A percentile compares a stretch with the other conserved stretches of the same genome.
phyloP scores from a whole-genome alignment of 805 yeast genomes.

The Saccharomyces mikatae region DNA sequence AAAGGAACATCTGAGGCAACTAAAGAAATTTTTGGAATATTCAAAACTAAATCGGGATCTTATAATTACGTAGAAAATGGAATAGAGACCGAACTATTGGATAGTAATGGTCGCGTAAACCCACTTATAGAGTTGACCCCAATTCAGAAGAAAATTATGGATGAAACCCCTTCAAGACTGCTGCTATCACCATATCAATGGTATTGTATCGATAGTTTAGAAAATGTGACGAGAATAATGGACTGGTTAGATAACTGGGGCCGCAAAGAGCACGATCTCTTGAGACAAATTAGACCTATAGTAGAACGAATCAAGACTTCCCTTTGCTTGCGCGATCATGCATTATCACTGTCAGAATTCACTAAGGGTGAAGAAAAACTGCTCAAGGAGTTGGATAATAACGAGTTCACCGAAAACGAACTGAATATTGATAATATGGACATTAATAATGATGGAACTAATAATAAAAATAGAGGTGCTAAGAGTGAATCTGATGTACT shows the following conservation, averaged over 20 bases:
- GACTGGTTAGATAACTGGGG: constrained; percentile 75
- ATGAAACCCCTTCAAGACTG: constrained; percentile 55
- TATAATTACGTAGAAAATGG: constrained; percentile 11
- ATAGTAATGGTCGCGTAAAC: constrained; percentile 11
- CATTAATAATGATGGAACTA: not conserved
- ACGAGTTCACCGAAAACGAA: constrained; percentile 31
- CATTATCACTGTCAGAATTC: constrained; percentile 38
- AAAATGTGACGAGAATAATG: constrained; percentile 48
- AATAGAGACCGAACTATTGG: constrained; percentile 10
- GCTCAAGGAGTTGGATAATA: constrained; percentile 34
- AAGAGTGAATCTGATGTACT: constrained; percentile 2
- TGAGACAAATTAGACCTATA: constrained; percentile 45
- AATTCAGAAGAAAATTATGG: constrained; percentile 53
- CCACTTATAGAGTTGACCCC: constrained; percentile 18
- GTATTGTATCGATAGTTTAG: constrained; percentile 59
- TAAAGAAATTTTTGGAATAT: constrained; percentile 19
- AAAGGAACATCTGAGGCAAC: constrained; percentile 20
- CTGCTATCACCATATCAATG: constrained; percentile 45
- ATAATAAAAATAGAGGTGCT: not conserved
- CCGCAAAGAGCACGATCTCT: constrained; percentile 54
- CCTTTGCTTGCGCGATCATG: constrained; percentile 50
- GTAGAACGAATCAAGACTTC: constrained; percentile 28
- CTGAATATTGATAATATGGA: constrained; percentile 5
- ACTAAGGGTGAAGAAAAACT: constrained; percentile 39
- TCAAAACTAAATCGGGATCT: constrained; percentile 14